Conservation (phyloP, 2,329 filamentous ascomycete species). For the Diaporthe destruens region DNA sequence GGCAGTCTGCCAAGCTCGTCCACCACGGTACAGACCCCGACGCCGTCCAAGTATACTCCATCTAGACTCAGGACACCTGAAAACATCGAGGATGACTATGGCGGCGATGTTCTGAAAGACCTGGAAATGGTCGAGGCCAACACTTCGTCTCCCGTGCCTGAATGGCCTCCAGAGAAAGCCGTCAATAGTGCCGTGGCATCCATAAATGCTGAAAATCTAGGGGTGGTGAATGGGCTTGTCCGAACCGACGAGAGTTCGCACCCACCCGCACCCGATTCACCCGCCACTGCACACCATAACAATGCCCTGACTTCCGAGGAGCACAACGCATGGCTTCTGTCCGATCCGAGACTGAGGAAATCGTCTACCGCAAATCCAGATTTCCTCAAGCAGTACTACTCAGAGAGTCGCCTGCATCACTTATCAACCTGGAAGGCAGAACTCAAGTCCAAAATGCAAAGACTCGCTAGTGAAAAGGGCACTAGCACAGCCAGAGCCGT, state of each 20-base stretch:
- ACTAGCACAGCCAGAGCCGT: constrained; percentile 54
- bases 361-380: constrained; percentile 93
- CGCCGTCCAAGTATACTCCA: constrained; percentile 41
- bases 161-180: neutral
- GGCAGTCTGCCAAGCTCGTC: constrained; percentile 44
- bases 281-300: constrained; percentile 39
- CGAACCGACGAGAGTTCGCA: neutral
- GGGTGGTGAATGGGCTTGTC: neutral
- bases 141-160: constrained; percentile 1
- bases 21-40: constrained; percentile 16
- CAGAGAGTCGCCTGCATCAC: constrained; percentile 94
- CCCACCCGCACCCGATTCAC: neutral
- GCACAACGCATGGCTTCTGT: constrained; percentile 87
- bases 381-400: constrained; percentile 94
- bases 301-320: constrained; percentile 83
- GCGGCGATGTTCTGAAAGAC: constrained; percentile 43
- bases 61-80: constrained; percentile 44
- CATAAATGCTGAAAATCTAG: neutral
- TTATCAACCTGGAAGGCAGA: constrained; percentile 97
- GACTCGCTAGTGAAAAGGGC: constrained; percentile 78
- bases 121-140: neutral
- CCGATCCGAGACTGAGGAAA: constrained; percentile 87
- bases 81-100: constrained; percentile 57
- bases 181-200: neutral
- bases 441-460: constrained; percentile 89